Base-by-base conservation (phyloP, 306 rosid species). In the Rosa lucieae region DNA sequence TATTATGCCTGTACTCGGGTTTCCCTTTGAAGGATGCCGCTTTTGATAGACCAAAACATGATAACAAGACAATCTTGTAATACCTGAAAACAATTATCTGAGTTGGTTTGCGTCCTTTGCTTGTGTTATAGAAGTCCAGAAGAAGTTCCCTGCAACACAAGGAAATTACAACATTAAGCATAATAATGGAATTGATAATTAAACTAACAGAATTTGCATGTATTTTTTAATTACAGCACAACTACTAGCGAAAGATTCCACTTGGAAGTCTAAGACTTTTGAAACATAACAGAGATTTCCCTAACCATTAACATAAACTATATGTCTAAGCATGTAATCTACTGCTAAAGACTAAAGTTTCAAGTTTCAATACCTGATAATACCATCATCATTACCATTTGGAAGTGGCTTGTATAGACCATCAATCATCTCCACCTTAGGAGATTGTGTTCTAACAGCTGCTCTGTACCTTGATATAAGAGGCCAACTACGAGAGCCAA, bases 21-120 rank as follows among this genome's bases (percentile, higher is more conserved):
- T 67, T 67, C 69, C 29, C 6, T 39, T 67, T 40, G 32, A 68
- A 42, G 23, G 5, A 67, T 18, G 71, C 13, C 7, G 3, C 8
- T 13, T 35, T 52, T 32, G 47, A 72, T 1, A 5, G 26, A 18
- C 76, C 76, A 72, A 52, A 10, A 55, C 67, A 18, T 26, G 37
- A 6, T 39, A 8, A 39, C n/a, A 39, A 11, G 6, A 78, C 66
- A 62, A 67, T 69, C 75, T 77, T 75, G 44, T 79, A 71, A 70
- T 75, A 94, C 99, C 97, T 95, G 97, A 95, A 95, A 66, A 92
- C 74, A 82, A 95, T 87, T 71, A 92, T 87, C 89, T 95, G 99
- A 73, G 87, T 73, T 62, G 99, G 97, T 77, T 89, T 95, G 68
- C 74, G 90, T 26, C 83, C 75, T 20, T 79, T 75, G 86, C 97